phyloP scores from a whole-genome alignment of 75 land plant genomes.

The Adiantum capillusveneris region DNA sequence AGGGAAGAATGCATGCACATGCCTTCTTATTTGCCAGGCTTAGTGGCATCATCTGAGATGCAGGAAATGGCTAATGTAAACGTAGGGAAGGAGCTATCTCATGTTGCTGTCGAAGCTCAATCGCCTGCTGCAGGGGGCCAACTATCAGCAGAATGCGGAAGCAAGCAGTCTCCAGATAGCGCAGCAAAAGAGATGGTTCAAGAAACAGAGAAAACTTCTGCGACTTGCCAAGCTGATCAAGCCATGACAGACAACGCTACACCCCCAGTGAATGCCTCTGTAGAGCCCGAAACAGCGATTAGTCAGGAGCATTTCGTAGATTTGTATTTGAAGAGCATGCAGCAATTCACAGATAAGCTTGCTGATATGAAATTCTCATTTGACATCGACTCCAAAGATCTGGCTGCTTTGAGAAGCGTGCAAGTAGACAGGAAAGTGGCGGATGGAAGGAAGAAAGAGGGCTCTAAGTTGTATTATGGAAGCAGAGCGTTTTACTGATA shows the following conservation, averaged over 20 bases:
- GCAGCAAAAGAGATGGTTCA: neutral
- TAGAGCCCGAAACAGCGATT: slow-evolving; percentile 44
- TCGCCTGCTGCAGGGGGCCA: neutral
- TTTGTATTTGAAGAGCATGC: slow-evolving; percentile 89
- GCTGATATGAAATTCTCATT: slow-evolving; percentile 78
- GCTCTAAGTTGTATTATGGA: slow-evolving; percentile 55
- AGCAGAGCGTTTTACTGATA: slow-evolving; percentile 75
- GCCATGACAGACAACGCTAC: neutral
- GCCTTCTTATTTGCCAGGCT: too few species aligned
- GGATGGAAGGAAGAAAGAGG: slow-evolving; percentile 23
- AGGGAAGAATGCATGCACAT: too few species aligned
- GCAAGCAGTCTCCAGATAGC: neutral
- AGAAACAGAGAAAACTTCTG: neutral
- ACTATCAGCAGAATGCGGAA: too few species aligned
- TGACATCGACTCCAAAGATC: slow-evolving; percentile 41
- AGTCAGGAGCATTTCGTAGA: slow-evolving; percentile 67
- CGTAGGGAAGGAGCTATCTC: too few species aligned
- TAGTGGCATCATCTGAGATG: too few species aligned
- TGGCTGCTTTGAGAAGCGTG: slow-evolving; percentile 9
- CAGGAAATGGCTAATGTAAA: too few species aligned
- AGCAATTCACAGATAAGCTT: slow-evolving; percentile 70
- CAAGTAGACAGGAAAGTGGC: slow-evolving; percentile 29
- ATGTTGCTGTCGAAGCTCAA: neutral
- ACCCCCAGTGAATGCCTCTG: slow-evolving; percentile 29
- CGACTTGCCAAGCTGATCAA: neutral